Conservation (phyloP, 257 asterid genomes). For the Solanum chilense region DNA sequence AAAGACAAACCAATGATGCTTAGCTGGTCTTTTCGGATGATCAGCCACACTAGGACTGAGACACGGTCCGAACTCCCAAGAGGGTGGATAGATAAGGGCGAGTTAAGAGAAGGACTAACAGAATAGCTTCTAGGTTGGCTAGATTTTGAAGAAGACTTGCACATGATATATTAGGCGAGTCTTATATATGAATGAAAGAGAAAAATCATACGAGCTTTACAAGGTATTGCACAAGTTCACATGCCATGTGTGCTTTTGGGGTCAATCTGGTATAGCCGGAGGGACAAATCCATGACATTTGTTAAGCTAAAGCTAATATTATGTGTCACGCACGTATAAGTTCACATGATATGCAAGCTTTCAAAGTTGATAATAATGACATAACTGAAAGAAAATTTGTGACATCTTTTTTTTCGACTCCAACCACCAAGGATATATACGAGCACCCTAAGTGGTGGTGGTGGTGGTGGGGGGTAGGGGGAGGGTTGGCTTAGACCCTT, state of each 20-base stretch:
- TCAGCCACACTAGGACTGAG: no score
- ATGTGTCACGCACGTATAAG: not conserved
- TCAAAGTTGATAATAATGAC: not conserved
- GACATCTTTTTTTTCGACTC: no score
- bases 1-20: not conserved
- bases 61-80: not conserved
- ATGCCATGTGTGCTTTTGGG: not conserved
- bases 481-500: no score
- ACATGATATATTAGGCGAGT: not conserved
- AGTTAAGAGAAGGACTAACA: not conserved
- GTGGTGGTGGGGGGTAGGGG: no score
- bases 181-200: not conserved
- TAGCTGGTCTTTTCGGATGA: no score
- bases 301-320: no score
- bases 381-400: not conserved
- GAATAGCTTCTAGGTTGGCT: not conserved
- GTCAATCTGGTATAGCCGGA: not conserved
- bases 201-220: not conserved
- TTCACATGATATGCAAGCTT: not conserved
- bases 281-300: not conserved
- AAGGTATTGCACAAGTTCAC: not conserved
- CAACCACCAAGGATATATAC: no score
- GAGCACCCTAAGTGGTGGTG: no score
- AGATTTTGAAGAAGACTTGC: not conserved
- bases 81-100: not conserved